These are phyloP conservation scores for Termitomyces sp. DNA, from an alignment of 768 basidiomycete species.

Conservation along the genomic window DNA sequence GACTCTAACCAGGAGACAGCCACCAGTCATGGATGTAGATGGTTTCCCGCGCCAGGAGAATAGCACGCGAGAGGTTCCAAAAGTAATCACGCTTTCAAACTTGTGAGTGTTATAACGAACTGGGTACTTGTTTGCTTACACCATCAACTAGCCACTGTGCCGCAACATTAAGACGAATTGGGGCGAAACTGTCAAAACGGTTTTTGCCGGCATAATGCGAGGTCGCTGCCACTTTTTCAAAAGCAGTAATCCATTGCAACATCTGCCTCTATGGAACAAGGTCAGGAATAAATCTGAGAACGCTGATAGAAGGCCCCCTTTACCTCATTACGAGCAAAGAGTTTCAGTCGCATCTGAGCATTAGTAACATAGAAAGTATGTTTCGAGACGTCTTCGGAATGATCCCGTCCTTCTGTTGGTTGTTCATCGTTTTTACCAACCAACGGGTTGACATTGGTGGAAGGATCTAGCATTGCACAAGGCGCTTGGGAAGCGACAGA, in stretches of 20 bases:
- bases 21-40: conserved; percentile 99
- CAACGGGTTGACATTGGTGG: conserved; percentile 66
- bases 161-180: conserved; percentile 87
- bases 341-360: conserved; percentile 82
- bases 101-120: background rate
- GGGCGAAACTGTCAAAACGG: conserved; percentile 93
- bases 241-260: conserved; percentile 92
- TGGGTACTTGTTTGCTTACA: conserved; percentile 38
- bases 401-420: conserved; percentile 16
- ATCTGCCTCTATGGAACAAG: conserved; percentile 69
- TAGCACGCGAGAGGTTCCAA: conserved; percentile 93
- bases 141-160: conserved; percentile 99
- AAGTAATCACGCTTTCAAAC: conserved; percentile 88
- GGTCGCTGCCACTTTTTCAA: conserved; percentile 72
- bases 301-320: conserved; percentile 5
- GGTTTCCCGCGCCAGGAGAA: conserved; percentile 79
- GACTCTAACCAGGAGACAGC: conserved; percentile 71
- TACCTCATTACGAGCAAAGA: conserved; percentile 86
- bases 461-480: conserved; percentile 73
- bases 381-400: conserved; percentile 58
- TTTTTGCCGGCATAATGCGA: conserved; percentile 79
- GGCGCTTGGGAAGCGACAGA: conserved; percentile 35
- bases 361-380: conserved; percentile 95
- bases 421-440: conserved; percentile 16
- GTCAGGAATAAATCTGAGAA: background rate